Conservation (phyloP, 257 asterid species). For the Linderniella brevidens region DNA sequence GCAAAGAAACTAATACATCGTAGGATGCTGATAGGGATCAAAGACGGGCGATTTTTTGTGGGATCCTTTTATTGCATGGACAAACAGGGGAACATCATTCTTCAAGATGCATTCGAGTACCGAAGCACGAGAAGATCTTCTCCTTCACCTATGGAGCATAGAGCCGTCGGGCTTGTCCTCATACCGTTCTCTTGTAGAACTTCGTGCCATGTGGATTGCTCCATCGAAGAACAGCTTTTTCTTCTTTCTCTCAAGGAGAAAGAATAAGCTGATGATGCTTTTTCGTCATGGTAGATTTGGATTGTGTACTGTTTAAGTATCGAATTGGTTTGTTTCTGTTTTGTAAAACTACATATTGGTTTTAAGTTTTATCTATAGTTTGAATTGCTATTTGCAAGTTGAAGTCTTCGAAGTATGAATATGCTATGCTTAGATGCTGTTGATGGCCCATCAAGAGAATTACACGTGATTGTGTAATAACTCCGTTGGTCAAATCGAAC, state of each 20-base stretch:
- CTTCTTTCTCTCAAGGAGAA: slow-evolving; percentile 33
- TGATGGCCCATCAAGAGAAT: too few relatives aligned
- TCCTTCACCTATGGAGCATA: slow-evolving; percentile 78
- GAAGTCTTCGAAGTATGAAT: too few relatives aligned
- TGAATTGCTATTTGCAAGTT: too few relatives aligned
- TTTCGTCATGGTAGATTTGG: too few relatives aligned
- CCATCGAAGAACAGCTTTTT: slow-evolving; percentile 52
- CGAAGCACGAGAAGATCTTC: slow-evolving; percentile 60
- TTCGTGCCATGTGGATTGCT: slow-evolving; percentile 64
- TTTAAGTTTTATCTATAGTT: too few relatives aligned
- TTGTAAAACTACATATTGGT: too few relatives aligned
- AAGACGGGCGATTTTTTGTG: slow-evolving; percentile 69
- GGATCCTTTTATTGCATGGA: slow-evolving; percentile 78
- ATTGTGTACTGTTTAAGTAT: too few relatives aligned
- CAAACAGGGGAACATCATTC: slow-evolving; percentile 86
- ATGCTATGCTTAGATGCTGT: too few relatives aligned
- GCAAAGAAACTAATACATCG: slow-evolving; percentile 51
- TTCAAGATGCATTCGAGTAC: slow-evolving; percentile 83
- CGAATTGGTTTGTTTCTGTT: too few relatives aligned
- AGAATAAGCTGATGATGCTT: slow-evolving; percentile 4
- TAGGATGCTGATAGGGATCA: slow-evolving; percentile 57
- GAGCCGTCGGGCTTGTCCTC: slow-evolving; percentile 76
- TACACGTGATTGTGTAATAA: too few relatives aligned
- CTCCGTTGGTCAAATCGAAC: too few relatives aligned
- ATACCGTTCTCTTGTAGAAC: slow-evolving; percentile 63